Base-by-base conservation (phyloP, 2,329 filamentous ascomycete species). In the Aaosphaeria arxii region DNA sequence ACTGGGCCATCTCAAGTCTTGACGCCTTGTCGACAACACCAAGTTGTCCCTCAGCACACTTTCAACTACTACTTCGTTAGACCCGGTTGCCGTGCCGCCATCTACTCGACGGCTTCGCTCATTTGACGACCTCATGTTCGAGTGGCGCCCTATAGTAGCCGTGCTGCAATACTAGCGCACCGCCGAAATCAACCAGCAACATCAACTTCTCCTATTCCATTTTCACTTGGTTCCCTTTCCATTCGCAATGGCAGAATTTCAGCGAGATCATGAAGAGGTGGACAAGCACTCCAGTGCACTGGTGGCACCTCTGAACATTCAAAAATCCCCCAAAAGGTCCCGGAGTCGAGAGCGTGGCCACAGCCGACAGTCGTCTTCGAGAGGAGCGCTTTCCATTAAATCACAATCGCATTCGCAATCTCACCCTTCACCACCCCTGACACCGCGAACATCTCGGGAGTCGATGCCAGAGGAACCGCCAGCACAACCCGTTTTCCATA, bases 341-440 rank as follows among this genome's bases (percentile, higher is more conserved):
- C 58, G 55, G 31, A 59, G 51, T 36, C 50, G 48, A 32, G 48
- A 55, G 7, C 50, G 48, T 11, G 49, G 55, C 11, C 65, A 69
- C 49, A 64, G 52, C 29, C 61, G 65, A 39, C 65, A 63, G 46
- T 64, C 67, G 3, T 69, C 66, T 9, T 66, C 63, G 24, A 59
- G 57, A 55, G 59, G 58, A 44, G 54, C 61, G 9, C 53, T 53
- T n/a, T 68, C 66, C 4, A 58, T 63, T 40, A 57, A 43, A 46
- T 52, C 51, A 9, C 50, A 55, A 7, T 65, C 60, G 36, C 62
- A 61, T 40, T 63, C 62, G 17, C 63, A 69, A 30, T 63, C 63
- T 13, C 85, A 90, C 56, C 87, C 91, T 72, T 91, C 88, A 43
- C 88, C 89, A 30, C 88, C 89, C 39, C 76, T 85, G 53, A 91